Evolutionary conservation across 1,284 basidiomycete genomes (phyloP).

Genomic region (Volvariella surrecta): DNA sequence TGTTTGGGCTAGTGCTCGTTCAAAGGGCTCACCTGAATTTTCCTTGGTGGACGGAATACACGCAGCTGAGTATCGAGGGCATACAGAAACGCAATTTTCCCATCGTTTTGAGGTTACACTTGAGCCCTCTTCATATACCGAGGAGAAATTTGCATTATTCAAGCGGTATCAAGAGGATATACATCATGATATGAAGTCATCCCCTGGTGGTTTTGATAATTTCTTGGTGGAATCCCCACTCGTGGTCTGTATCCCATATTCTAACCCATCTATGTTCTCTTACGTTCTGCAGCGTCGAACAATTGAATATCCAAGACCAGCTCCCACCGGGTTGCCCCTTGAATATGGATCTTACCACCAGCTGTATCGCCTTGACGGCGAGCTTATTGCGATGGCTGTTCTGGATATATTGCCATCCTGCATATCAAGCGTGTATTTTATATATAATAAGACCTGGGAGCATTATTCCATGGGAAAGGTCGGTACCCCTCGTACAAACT

Average conservation of each 20-base stretch:
- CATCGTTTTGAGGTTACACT: constrained; percentile 54
- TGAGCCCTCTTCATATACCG: constrained; percentile 66
- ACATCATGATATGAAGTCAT: constrained; percentile 60
- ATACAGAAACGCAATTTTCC: constrained; percentile 16
- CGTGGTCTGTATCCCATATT: constrained; percentile 32
- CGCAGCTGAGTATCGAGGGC: constrained; percentile 26
- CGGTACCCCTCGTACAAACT: background rate
- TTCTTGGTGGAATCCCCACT: constrained; percentile 83
- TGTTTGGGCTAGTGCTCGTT: constrained; percentile 9
- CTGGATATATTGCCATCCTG: constrained; percentile 88
- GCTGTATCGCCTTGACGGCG: constrained; percentile 73
- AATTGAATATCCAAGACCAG: constrained; percentile 47
- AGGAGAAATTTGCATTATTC: constrained; percentile 78
- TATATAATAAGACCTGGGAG: constrained; percentile 81
- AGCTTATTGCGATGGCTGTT: constrained; percentile 83
- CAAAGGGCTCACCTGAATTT: constrained; percentile 18
- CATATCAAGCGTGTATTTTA: constrained; percentile 94
- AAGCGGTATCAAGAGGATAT: constrained; percentile 70
- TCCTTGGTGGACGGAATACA: constrained; percentile 41
- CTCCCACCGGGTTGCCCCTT: constrained; percentile 52
- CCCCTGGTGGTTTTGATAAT: constrained; percentile 46
- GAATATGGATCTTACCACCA: constrained; percentile 84
- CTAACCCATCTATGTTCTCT: too few species aligned
- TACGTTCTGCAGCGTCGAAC: constrained; percentile 45
- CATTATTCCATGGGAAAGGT: constrained; percentile 81